Conservation (phyloP, 1,139 yeast genomes). For the Taphrina wiesneri region DNA sequence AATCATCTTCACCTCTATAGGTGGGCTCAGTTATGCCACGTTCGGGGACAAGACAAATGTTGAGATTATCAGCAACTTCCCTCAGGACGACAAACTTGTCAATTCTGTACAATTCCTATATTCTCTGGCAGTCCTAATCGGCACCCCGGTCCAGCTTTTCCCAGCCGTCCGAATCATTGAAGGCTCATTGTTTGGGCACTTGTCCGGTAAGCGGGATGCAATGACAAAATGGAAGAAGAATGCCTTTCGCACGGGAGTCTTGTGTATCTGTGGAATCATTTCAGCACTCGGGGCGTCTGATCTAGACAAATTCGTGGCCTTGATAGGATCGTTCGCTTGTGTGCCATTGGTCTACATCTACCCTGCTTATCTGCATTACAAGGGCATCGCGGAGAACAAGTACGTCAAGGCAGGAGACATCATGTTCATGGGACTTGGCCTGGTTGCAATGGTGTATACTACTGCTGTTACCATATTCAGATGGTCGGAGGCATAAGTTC, state of each 20-base stretch:
- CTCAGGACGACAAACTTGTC: slow-evolving; percentile 65
- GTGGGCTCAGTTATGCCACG: slow-evolving; percentile 77
- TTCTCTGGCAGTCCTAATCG: slow-evolving; percentile 79
- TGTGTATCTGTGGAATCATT: slow-evolving; percentile 64
- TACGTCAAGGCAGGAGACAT: slow-evolving; percentile 47
- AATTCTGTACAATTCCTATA: slow-evolving; percentile 74
- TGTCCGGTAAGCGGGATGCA: slow-evolving; percentile 65
- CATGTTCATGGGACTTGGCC: slow-evolving; percentile 52
- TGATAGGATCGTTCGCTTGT: slow-evolving; percentile 93
- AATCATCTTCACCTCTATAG: slow-evolving; percentile 70
- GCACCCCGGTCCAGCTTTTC: slow-evolving; percentile 90
- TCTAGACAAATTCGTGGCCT: slow-evolving; percentile 83
- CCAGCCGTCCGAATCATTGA: slow-evolving; percentile 82
- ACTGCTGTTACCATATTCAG: slow-evolving; percentile 55
- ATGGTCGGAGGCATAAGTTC: slow-evolving; percentile 42
- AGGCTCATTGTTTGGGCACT: slow-evolving; percentile 34
- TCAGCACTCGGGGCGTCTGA: slow-evolving; percentile 70
- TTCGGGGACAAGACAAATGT: slow-evolving; percentile 81
- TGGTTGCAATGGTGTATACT: slow-evolving; percentile 59
- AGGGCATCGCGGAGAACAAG: slow-evolving; percentile 40
- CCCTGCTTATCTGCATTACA: slow-evolving; percentile 80
- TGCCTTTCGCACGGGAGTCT: slow-evolving; percentile 63
- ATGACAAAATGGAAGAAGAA: slow-evolving; percentile 84
- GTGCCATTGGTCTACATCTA: slow-evolving; percentile 91
- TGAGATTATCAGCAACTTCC: slow-evolving; percentile 82